Conservation (phyloP, 345 rosid species). For the Boechera divaricarpa region DNA sequence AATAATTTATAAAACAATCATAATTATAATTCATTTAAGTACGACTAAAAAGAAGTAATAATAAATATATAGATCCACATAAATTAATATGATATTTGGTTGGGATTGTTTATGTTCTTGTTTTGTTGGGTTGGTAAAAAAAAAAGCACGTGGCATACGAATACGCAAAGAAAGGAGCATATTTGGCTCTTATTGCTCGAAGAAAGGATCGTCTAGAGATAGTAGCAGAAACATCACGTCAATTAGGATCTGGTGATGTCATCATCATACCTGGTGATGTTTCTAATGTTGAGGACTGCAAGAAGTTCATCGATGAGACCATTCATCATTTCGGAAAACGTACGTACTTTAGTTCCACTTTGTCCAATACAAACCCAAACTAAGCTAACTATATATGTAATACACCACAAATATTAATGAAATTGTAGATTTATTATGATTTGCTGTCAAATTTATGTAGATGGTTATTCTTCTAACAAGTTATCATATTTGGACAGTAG, state of each 20-base stretch:
- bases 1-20: too few species aligned
- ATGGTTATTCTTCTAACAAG: not conserved
- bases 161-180: constrained; percentile 48
- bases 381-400: too few species aligned
- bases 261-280: constrained; percentile 42
- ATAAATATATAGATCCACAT: too few species aligned
- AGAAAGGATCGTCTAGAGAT: constrained; percentile 35
- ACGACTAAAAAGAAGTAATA: too few species aligned
- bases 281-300: constrained; percentile 39
- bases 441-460: not conserved
- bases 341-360: constrained; percentile 8
- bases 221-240: constrained; percentile 38
- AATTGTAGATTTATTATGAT: not conserved
- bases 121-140: not conserved
- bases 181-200: constrained; percentile 42
- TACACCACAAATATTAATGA: too few species aligned
- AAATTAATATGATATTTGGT: not conserved
- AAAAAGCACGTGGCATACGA: constrained; percentile 44
- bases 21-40: too few species aligned
- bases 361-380: too few species aligned
- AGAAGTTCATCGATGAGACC: constrained; percentile 38
- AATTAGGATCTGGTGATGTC: constrained; percentile 43
- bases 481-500: constrained; percentile 21
- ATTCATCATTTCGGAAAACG: constrained; percentile 43
- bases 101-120: not conserved